Conservation (phyloP, 78 protist species). For the Dictyostelium firmibasis region DNA sequence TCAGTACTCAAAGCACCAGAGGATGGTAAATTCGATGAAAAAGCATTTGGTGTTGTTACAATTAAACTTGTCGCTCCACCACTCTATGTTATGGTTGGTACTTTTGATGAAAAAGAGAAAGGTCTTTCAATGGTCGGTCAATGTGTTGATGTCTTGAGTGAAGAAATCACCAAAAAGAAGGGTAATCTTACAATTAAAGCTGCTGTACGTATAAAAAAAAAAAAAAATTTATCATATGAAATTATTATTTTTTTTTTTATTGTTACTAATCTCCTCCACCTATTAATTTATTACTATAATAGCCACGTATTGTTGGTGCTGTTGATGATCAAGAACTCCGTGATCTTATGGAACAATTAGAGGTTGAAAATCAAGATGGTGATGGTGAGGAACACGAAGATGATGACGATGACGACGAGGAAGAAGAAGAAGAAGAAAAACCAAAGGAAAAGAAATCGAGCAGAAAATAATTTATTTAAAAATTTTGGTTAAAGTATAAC, state of each 20-base stretch:
- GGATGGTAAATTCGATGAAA: constrained; percentile 37
- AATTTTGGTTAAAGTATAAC: neutral
- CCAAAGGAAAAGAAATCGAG: constrained; percentile 2
- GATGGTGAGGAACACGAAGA: constrained; percentile 82
- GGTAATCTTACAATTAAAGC: constrained; percentile 74
- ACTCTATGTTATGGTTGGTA: constrained; percentile 88
- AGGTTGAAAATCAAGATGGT: constrained; percentile 62
- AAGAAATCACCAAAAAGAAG: constrained; percentile 34
- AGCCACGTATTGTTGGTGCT: constrained; percentile 81
- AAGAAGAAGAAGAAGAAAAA: constrained; percentile 50
- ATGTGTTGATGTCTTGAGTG: constrained; percentile 82
- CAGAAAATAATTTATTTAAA: neutral
- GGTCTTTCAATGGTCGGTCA: constrained; percentile 85
- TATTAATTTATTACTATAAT: neutral
- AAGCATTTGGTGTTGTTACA: constrained; percentile 67
- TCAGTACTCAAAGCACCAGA: constrained; percentile 4
- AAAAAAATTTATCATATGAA: neutral
- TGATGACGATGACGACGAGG: constrained; percentile 29
- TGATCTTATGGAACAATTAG: constrained; percentile 76
- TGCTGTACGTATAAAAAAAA: constrained; percentile 41
- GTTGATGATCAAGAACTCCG: constrained; percentile 76
- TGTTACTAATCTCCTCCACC: too few relatives aligned
- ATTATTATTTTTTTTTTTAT: neutral
- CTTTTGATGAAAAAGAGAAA: constrained; percentile 87
- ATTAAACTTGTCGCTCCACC: constrained; percentile 96